phyloP scores from a whole-genome alignment of 208 protist genomes.

The Endotrypanum monterogeii region DNA sequence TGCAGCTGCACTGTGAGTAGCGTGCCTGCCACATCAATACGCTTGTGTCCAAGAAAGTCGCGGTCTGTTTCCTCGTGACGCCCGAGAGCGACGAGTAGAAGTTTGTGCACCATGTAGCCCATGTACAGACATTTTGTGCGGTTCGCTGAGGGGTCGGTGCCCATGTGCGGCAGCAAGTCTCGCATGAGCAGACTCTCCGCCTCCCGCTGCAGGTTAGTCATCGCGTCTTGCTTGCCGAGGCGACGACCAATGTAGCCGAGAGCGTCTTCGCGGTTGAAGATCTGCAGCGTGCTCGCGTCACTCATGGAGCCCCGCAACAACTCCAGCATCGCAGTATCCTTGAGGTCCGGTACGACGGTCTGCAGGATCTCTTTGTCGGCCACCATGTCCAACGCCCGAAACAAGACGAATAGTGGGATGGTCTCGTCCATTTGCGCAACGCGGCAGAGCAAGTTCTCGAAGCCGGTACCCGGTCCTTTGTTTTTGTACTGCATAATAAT shows the following conservation, averaged over 20 bases:
- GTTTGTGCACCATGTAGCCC: slow-evolving; percentile 97
- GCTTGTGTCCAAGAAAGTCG: slow-evolving; percentile 99
- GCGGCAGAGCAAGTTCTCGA: slow-evolving; percentile 80
- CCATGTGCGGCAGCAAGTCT: slow-evolving; percentile 91
- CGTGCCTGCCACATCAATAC: slow-evolving; percentile 96
- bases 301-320: slow-evolving; percentile 92
- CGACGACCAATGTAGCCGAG: slow-evolving; percentile 95
- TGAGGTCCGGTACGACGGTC: slow-evolving; percentile 85
- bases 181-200: slow-evolving; percentile 93
- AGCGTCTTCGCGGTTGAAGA: slow-evolving; percentile 96
- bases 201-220: slow-evolving; percentile 88
- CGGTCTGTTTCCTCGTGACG: slow-evolving; percentile 94
- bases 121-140: slow-evolving; percentile 97
- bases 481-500: slow-evolving; percentile 96
- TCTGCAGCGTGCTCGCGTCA: slow-evolving; percentile 81
- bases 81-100: slow-evolving; percentile 94
- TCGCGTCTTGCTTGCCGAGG: slow-evolving; percentile 79
- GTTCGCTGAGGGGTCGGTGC: slow-evolving; percentile 76
- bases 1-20: slow-evolving; percentile 94
- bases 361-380: slow-evolving; percentile 97
- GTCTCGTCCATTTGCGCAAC: slow-evolving; percentile 93
- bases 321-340: slow-evolving; percentile 86
- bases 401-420: slow-evolving; percentile 95
- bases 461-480: slow-evolving; percentile 90
- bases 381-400: slow-evolving; percentile 96